These are phyloP conservation scores for Choiromyces venosus DNA, from an alignment of 495 filamentous ascomycete species.

Conservation along the genomic window DNA sequence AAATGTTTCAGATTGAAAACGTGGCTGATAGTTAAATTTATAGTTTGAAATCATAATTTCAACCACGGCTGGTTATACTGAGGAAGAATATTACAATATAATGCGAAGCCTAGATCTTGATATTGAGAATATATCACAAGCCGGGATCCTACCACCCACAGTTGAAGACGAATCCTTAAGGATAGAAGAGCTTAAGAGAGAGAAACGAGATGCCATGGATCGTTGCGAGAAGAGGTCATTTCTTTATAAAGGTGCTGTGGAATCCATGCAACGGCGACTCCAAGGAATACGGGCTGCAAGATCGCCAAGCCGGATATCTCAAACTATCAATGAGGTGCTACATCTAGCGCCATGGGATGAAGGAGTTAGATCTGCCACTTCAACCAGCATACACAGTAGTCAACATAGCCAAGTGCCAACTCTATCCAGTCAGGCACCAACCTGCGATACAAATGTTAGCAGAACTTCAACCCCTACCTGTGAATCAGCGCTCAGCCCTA, in stretches of 20 bases:
- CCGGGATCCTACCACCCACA: slow-evolving; percentile 23
- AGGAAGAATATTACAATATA: slow-evolving; percentile 36
- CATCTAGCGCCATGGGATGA: slow-evolving; percentile 17
- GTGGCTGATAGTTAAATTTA: slow-evolving; percentile 15
- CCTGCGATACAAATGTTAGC: slow-evolving; percentile 28
- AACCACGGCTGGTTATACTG: slow-evolving; percentile 30
- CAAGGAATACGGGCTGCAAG: slow-evolving; percentile 12
- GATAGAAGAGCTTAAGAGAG: slow-evolving; percentile 38
- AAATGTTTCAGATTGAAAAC: background rate
- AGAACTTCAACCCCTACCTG: slow-evolving; percentile 4
- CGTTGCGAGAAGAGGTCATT: slow-evolving; percentile 38
- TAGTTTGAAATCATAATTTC: slow-evolving; percentile 42
- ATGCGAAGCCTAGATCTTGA: slow-evolving; percentile 39
- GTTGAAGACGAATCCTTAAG: slow-evolving; percentile 33
- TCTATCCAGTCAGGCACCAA: slow-evolving; percentile 34
- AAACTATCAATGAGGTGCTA: slow-evolving; percentile 26
- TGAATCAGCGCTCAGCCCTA: slow-evolving; percentile 21
- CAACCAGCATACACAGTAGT: slow-evolving; percentile 34
- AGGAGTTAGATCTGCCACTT: slow-evolving; percentile 23
- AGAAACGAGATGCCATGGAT: slow-evolving; percentile 42
- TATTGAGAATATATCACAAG: slow-evolving; percentile 34
- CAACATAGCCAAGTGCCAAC: slow-evolving; percentile 33
- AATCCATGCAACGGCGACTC: slow-evolving; percentile 41
- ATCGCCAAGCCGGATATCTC: slow-evolving; percentile 15
- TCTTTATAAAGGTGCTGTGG: slow-evolving; percentile 39